Evolutionary conservation across 306 rosid genomes (phyloP), one percentile per base, ranked within the genome.

Genomic region (Quercus robur): DNA sequence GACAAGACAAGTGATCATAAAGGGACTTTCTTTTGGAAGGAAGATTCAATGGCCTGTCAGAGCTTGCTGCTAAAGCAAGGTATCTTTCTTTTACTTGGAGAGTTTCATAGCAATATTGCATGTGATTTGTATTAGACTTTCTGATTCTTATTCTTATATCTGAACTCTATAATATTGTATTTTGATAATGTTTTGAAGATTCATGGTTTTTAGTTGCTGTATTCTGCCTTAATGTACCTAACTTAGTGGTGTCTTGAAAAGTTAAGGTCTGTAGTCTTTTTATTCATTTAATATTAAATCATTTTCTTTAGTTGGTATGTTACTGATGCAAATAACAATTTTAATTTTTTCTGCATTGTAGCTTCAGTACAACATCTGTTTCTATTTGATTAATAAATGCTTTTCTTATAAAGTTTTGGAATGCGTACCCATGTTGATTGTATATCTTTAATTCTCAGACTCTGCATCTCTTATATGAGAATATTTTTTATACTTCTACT

Each of bases 41-140:
- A 70, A 75, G 82, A 62, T 82, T 73, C 88, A 44, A 67, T 33
- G 61, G 76, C 63, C 23, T 66, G 74, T 57, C 81, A 77, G 41
- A 70, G 58, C 76, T 64, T 79, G 66, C 66, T 79, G 70, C 66
- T 67, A 74, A 78, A 66, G 17, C 81, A 85, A 86, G 91, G 92
- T 88, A 74, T 30, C 25, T 81, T 7, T 30, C 41, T 28, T 11
- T 69, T 46, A 51, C 62, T 49, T 21, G 23, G 38, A 67, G 31
- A 25, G 21, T 14, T 12, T 49, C 70, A 30, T 58, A 55, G 41
- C 44, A 59, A 70, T 63, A 55, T 78, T 64, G 67, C 26, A 25
- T 30, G 1, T n/a, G 75, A 30, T 3, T 49, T 13, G 17, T 49
- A 49, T 80, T 55, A 52, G 41, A 44, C 41, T 10, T 75, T 18